Conservation (phyloP, 1,284 basidiomycete species). For the Psilocybe mexicana region DNA sequence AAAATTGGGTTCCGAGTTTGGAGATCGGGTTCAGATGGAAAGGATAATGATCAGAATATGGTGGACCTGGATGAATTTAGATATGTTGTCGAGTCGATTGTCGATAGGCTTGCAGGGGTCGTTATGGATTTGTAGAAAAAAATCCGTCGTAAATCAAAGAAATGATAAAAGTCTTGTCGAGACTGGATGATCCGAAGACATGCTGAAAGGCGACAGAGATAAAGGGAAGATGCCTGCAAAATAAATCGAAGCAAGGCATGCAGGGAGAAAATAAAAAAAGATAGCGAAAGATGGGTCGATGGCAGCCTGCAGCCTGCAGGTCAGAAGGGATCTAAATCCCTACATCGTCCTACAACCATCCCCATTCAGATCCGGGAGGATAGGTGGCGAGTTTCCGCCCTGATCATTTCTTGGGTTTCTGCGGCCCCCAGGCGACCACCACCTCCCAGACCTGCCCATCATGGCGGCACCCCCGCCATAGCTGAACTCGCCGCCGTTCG, state of each 20-base stretch:
- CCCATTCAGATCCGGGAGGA: conserved; percentile 34
- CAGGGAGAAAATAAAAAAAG: not conserved
- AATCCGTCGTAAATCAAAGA: conserved; percentile 4
- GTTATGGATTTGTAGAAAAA: not conserved
- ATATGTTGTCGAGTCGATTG: not conserved
- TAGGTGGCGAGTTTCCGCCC: conserved; percentile 37
- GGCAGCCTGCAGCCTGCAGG: not conserved
- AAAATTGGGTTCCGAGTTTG: too few relatives aligned
- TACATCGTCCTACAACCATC: conserved; percentile 45
- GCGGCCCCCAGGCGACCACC: conserved; percentile 45
- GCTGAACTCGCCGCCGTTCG: conserved; percentile 27
- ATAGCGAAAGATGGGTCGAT: not conserved
- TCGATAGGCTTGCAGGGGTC: not conserved
- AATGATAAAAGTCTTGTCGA: not conserved
- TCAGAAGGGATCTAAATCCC: not conserved
- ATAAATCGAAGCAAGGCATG: not conserved
- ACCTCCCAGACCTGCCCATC: conserved; percentile 29
- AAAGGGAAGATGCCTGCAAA: conserved; percentile 4
- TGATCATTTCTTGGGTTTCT: conserved; percentile 25
- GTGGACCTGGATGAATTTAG: not conserved
- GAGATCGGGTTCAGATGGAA: too few relatives aligned
- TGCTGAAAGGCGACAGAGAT: conserved; percentile 1
- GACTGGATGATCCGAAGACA: too few relatives aligned
- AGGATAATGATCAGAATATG: not conserved
- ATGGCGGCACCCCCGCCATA: conserved; percentile 18